Conservation (phyloP, 192 early-diverging fungal species). For the Coemansia sp. region DNA sequence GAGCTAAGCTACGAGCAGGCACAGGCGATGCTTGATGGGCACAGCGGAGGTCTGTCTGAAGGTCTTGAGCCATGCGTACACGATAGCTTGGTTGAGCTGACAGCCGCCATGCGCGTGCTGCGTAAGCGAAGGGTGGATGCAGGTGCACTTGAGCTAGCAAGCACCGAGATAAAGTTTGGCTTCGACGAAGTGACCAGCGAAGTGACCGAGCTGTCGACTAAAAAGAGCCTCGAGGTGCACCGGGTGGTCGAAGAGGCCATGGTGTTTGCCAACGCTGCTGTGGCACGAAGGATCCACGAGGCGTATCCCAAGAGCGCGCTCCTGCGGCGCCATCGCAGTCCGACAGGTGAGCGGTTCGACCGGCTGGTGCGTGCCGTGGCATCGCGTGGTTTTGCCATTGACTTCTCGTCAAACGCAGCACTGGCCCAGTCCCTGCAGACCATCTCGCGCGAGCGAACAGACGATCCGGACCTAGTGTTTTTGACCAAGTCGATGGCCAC, state of each 20-base stretch:
- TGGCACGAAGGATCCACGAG: slow-evolving; percentile 60
- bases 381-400: slow-evolving; percentile 59
- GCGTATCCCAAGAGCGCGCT: slow-evolving; percentile 58
- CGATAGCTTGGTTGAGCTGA: slow-evolving; percentile 47
- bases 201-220: slow-evolving; percentile 66
- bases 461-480: slow-evolving; percentile 57
- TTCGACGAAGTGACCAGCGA: slow-evolving; percentile 56
- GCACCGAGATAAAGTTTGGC: slow-evolving; percentile 72
- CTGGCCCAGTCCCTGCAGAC: slow-evolving; percentile 59
- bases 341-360: slow-evolving; percentile 60
- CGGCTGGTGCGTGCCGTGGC: slow-evolving; percentile 57
- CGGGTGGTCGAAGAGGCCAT: slow-evolving; percentile 76
- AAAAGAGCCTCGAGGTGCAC: slow-evolving; percentile 66
- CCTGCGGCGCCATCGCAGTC: slow-evolving; percentile 67
- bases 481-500: slow-evolving; percentile 74
- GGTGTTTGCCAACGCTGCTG: slow-evolving; percentile 72
- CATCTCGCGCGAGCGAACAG: slow-evolving; percentile 39
- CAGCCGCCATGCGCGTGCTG: slow-evolving; percentile 55
- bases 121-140: slow-evolving; percentile 55
- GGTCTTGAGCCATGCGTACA: slow-evolving; percentile 39
- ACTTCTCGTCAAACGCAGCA: slow-evolving; percentile 61
- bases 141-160: slow-evolving; percentile 71
- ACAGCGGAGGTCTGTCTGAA: slow-evolving; percentile 42
- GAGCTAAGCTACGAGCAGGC: slow-evolving; percentile 79
- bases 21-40: slow-evolving; percentile 64